Evolutionary conservation across 805 yeast species (phyloP), one percentile per base, ranked within the genome.

Genomic region (Candida andamanensis): DNA sequence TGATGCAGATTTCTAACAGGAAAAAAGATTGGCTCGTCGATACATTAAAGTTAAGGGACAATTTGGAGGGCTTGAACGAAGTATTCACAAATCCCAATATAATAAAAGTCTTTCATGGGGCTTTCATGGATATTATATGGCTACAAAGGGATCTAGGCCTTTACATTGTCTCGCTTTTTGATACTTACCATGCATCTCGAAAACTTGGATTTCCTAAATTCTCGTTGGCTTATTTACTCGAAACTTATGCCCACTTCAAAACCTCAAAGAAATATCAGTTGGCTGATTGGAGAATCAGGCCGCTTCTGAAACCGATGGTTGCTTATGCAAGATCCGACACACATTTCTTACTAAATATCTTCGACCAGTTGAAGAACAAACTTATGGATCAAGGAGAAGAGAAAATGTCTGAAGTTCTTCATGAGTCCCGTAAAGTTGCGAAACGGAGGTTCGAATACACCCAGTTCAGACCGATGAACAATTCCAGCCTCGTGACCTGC

Each of bases 51-150:
- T 67, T 92, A 21, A 65, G 96, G 36, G 85, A 82, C 24, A 84
- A 85, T 38, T 61, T 92, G 29, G 62, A 69, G 29, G 56, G 57
- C 1, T 60, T 92, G 35, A 92, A 92, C 58, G 66, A 61, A 26
- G 74, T 90, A 1, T 86, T 90, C 42, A 72, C 97, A 2, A 66
- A 92, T 56, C 97, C 97, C 0, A 45, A 59, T 4, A 78, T 90
- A 19, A 64, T 85, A 17, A 92, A 92, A 52, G 94, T 92, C 1
- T 77, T 92, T 44, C 99, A 92, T 55, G 99, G 99, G 39, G 95
- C 98, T 0, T 80, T 76, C 45, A 87, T 86, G 95, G 99, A 92
- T 65, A 83, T 92, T 4, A 79, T 86, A 27, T 92, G 99, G 99
- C 65, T 92, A 21, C 99, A 92, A 61, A 69, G 97, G 42, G 98